Percentiles rank a stretch among this genome's conserved stretches.
These are phyloP conservation scores for Fraxinus angustifolia DNA, from an alignment of 305 asterid genomes.

Conservation along the genomic window DNA sequence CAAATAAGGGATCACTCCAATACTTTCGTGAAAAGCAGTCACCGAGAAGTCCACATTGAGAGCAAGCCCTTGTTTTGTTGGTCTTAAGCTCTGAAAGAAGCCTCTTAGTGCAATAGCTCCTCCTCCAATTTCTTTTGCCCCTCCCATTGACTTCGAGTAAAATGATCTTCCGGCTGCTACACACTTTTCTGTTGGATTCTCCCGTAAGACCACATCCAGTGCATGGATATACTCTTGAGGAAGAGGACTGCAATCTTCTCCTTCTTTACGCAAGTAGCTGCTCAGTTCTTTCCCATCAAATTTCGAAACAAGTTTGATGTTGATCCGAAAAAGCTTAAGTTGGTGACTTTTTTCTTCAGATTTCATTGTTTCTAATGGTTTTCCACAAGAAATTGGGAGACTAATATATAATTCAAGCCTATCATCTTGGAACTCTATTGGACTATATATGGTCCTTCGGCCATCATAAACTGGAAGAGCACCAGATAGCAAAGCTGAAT, in stretches of 20 bases:
- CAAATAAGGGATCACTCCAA: conserved; percentile 76
- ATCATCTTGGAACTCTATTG: conserved; percentile 63
- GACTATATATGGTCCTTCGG: conserved; percentile 67
- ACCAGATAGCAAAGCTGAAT: conserved; percentile 43
- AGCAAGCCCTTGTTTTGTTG: conserved; percentile 91
- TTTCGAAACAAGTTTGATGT: conserved; percentile 75
- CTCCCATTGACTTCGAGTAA: conserved; percentile 69
- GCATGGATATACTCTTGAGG: conserved; percentile 97
- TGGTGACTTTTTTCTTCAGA: conserved; percentile 23
- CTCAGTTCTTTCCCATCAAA: conserved; percentile 57
- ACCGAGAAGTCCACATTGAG: conserved; percentile 87
- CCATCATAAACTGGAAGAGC: conserved; percentile 86
- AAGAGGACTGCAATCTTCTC: conserved; percentile 49
- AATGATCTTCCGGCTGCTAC: conserved; percentile 59
- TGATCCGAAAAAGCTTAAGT: conserved; percentile 60
- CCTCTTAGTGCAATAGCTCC: conserved; percentile 82
- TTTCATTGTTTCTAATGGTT: conserved; percentile 17
- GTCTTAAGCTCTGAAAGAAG: conserved; percentile 87
- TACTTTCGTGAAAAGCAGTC: conserved; percentile 89
- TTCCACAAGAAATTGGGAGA: conserved; percentile 48
- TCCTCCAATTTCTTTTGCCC: conserved; percentile 73
- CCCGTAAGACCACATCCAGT: conserved; percentile 75
- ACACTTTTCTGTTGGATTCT: conserved; percentile 64
- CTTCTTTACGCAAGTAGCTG: conserved; percentile 42
- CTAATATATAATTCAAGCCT: conserved; percentile 61